Base-by-base conservation (phyloP, 306 rosid genomes). In the Quercus rubra region DNA sequence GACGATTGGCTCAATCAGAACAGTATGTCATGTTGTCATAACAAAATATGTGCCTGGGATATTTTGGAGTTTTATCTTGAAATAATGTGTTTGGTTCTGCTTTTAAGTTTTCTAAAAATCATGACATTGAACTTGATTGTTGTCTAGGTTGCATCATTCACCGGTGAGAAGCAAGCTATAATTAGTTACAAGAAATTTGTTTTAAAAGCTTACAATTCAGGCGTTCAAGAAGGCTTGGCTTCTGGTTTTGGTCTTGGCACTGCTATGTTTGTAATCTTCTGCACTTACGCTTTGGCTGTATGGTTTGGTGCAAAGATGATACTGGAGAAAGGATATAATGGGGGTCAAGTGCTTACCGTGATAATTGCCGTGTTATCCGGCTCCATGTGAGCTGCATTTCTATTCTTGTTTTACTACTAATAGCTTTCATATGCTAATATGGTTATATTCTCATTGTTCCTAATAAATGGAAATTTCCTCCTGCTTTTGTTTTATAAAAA, bases 251-350 rank as follows among this genome's bases (percentile, higher is more conserved):
- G 93, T 80, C 57, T 89, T 21, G 97, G 92, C 49, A 1, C 75
- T 11, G 81, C 87, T 70, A 85, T 88, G 78, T 46, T 87, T 33
- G 56, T 90, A 33, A 27, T 84, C 58, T 91, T 86, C 82, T 11
- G 88, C 64, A 70, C 83, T 23, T 92, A 88, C 81, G 89, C 78
- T 64, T 78, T 89, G 85, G 86, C 91, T 11, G 74, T 86, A 78
- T 92, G 94, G 97, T 92, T 77, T 80, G 97, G 94, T 76, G 90
- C 88, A 69, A 90, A 83, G 86, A 83, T 92, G 97, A 77, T 92
- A 55, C 56, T 90, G 25, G 89, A 92, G 52, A 87, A 87, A 78
- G 93, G 92, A 73, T 89, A 92, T 56, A 81, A 80, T 1, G 97
- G 94, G 25, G 97, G 97, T 38, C 79, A 84, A 62, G 93, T 89